These are phyloP conservation scores for Ascochyta viciae-villosae DNA, from an alignment of 2,329 filamentous ascomycete genomes.

Conservation along the genomic window DNA sequence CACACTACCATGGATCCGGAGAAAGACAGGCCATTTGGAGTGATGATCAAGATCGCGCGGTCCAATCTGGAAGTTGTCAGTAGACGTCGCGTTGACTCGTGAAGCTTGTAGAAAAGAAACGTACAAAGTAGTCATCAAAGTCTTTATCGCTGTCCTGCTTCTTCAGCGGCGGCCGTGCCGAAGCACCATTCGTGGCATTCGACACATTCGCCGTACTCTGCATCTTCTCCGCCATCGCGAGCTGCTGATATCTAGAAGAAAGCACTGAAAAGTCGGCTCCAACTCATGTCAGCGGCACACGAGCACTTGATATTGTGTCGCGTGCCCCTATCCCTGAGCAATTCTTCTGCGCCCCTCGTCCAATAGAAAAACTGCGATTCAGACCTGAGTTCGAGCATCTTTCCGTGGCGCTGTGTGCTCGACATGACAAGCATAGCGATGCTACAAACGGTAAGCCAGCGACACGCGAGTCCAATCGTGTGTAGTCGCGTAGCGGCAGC, in stretches of 20 bases:
- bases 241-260: neutral
- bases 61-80: constrained; percentile 48
- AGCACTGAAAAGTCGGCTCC: neutral
- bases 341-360: constrained; percentile 2
- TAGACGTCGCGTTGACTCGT: neutral
- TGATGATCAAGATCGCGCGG: constrained; percentile 74
- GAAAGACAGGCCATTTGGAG: constrained; percentile 77
- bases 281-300: neutral
- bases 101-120: constrained; percentile 31
- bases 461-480: constrained; percentile 22
- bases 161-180: constrained; percentile 21
- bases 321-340: constrained; percentile 13
- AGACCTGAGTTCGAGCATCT: constrained; percentile 22
- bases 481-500: constrained; percentile 16
- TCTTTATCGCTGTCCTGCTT: constrained; percentile 37
- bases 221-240: constrained; percentile 24
- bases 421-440: constrained; percentile 16
- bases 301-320: constrained; percentile 15
- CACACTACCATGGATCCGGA: constrained; percentile 77
- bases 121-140: constrained; percentile 67
- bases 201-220: constrained; percentile 23
- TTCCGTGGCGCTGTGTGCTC: constrained; percentile 17
- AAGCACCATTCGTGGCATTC: constrained; percentile 11
- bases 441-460: constrained; percentile 16
- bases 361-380: constrained; percentile 7